Base-by-base conservation (phyloP, 2,329 filamentous ascomycete genomes). In the Nemania serpens region DNA sequence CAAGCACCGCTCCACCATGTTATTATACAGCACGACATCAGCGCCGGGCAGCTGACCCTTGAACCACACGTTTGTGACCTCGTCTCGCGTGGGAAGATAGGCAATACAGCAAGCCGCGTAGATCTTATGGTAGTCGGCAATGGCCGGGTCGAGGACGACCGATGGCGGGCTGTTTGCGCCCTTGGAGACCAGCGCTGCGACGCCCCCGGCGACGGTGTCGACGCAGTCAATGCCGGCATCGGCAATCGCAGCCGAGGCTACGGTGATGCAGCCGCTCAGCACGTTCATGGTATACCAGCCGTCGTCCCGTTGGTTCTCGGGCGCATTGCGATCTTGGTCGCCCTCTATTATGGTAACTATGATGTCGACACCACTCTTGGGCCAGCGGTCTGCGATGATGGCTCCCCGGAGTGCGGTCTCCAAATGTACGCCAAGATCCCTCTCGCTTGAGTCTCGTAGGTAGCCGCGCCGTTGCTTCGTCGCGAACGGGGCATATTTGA, bases 301-400 rank as follows among this genome's bases (percentile, higher is more conserved):
- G 64, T 88, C 87, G 60, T 87, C 84, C 9, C 78, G 81, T 67
- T 79, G 76, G 22, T 78, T 77, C 33, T 79, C 73, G 2, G 77
- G 77, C 48, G 75, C 75, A 74, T 75, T 84, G 74, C 74, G 84
- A 77, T 94, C 90, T 73, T 97, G 91, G 72, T 98, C 95, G 2
- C 92, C 94, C 77, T 99, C 95, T 17, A 99, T 81, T 50, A 99
- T 88, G 0, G 93, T 97, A 50, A 99, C 87, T 17, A 97, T 89
- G 42, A 99, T 88, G 74, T 99, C 95, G n/a, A 97, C 88, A 46
- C 92, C 93, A 74, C 92, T 97, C 81, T 99, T 99, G n/a, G 95
- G 95, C 91, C 94, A 99, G 59, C 94, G 84, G 74, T 97, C 93
- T 13, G 92, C 93, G 71, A 98, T 94, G 52, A 98, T 88, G 7